Evolutionary conservation across 2,329 filamentous ascomycete genomes (phyloP).

Genomic region (Colletotrichum filicis): DNA sequence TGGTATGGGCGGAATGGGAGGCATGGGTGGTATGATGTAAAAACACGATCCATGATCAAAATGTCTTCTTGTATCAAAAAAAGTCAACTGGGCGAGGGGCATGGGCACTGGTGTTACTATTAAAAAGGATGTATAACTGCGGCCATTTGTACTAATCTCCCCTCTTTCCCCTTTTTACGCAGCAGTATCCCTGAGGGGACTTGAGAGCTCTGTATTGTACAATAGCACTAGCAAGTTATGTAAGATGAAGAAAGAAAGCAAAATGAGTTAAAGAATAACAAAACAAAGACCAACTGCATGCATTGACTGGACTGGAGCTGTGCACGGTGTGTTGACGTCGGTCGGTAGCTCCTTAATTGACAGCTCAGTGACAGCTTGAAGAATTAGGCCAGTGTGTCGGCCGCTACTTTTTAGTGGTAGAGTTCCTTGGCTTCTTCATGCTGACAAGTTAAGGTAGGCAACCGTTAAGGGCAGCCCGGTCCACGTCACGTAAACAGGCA

Average conservation of each 20-base stretch:
- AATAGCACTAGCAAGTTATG: slow-evolving; percentile 36
- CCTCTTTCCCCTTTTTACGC: slow-evolving; percentile 28
- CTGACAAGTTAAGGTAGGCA: slow-evolving; percentile 2
- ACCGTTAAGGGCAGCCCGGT: not conserved
- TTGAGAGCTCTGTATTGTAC: slow-evolving; percentile 36
- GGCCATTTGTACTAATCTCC: slow-evolving; percentile 42
- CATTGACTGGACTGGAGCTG: not conserved
- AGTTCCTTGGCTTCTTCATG: slow-evolving; percentile 1
- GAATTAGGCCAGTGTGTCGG: not conserved
- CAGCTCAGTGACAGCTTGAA: not conserved
- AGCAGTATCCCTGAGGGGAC: slow-evolving; percentile 34
- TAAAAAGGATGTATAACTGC: slow-evolving; percentile 48
- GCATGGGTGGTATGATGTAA: slow-evolving; percentile 75
- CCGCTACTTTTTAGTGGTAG: not conserved
- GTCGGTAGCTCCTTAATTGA: not conserved
- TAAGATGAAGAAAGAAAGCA: slow-evolving; percentile 32
- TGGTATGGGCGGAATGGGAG: slow-evolving; percentile 72
- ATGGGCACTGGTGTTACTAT: slow-evolving; percentile 62
- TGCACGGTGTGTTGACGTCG: slow-evolving; percentile 15
- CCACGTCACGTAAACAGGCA: slow-evolving; percentile 1
- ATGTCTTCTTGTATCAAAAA: slow-evolving; percentile 41
- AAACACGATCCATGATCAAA: slow-evolving; percentile 38
- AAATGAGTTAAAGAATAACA: slow-evolving; percentile 22
- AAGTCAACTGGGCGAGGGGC: slow-evolving; percentile 50
- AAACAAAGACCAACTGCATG: not conserved